Conservation (phyloP, 306 rosid genomes). For the Pyrus pyrifolia region DNA sequence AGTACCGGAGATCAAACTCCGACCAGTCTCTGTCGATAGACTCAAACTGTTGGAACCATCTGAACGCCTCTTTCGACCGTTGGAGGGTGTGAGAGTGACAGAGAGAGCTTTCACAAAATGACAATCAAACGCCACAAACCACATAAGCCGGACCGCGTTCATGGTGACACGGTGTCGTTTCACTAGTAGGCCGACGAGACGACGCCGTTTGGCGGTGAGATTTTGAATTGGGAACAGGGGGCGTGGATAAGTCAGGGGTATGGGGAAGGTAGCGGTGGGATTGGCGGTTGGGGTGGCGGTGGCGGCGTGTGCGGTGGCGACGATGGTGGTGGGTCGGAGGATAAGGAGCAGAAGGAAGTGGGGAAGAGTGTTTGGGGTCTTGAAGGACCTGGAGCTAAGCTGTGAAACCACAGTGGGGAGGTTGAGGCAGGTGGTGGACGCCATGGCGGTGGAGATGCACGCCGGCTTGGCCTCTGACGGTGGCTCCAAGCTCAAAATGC, state of each 20-base stretch:
- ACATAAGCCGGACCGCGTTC: not conserved
- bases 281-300: constrained; percentile 66
- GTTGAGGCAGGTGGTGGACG: constrained; percentile 82
- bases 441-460: constrained; percentile 99
- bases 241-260: constrained; percentile 11
- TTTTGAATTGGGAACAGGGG: constrained; percentile 26
- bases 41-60: not conserved
- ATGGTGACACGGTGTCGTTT: constrained; percentile 71
- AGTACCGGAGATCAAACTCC: not conserved
- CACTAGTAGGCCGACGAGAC: constrained; percentile 30
- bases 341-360: constrained; percentile 71
- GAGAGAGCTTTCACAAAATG: not conserved
- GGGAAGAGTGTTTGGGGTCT: constrained; percentile 55
- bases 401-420: constrained; percentile 62
- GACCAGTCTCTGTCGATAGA: not conserved
- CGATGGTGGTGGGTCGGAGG: constrained; percentile 64
- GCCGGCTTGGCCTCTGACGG: constrained; percentile 96
- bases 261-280: constrained; percentile 67
- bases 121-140: not conserved
- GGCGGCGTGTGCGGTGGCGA: constrained; percentile 68
- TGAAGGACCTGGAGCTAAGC: constrained; percentile 64
- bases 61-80: not conserved
- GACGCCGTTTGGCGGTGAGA: constrained; percentile 41
- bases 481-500: constrained; percentile 97
- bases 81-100: not conserved